Evolutionary conservation across 495 filamentous ascomycete genomes (phyloP).

Genomic region (Viridothelium virens): DNA sequence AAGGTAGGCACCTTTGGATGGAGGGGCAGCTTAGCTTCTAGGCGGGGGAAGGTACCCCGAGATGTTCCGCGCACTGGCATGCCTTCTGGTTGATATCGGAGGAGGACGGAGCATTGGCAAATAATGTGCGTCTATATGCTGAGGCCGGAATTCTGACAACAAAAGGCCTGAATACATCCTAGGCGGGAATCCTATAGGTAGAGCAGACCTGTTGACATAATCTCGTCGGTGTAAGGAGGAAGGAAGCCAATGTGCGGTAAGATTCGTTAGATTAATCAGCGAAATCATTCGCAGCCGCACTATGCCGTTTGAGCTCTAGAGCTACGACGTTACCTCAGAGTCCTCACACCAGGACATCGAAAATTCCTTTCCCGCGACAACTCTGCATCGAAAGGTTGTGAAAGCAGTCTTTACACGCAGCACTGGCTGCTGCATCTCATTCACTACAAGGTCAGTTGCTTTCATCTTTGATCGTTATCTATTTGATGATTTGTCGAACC

Average conservation of each 20-base stretch:
- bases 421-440: background rate
- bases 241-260: no score
- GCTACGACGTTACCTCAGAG: no score
- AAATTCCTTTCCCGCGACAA: no score
- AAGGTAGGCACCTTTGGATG: background rate
- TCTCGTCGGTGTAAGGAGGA: no score
- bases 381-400: background rate
- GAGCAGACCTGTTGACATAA: no score
- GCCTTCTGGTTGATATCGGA: background rate
- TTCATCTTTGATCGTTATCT: background rate
- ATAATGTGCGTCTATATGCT: background rate
- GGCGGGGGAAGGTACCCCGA: background rate
- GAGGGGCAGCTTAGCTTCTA: background rate
- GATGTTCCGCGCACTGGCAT: background rate
- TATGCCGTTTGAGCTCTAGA: no score
- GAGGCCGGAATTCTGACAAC: background rate
- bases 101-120: background rate
- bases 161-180: background rate
- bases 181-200: background rate
- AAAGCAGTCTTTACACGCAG: background rate
- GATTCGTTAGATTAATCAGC: no score
- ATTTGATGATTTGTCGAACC: background rate
- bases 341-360: no score
- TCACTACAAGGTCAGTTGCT: background rate
- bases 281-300: no score